Base-by-base conservation (phyloP, 805 yeast species). In the Vanderwaltozyma polyspora region DNA sequence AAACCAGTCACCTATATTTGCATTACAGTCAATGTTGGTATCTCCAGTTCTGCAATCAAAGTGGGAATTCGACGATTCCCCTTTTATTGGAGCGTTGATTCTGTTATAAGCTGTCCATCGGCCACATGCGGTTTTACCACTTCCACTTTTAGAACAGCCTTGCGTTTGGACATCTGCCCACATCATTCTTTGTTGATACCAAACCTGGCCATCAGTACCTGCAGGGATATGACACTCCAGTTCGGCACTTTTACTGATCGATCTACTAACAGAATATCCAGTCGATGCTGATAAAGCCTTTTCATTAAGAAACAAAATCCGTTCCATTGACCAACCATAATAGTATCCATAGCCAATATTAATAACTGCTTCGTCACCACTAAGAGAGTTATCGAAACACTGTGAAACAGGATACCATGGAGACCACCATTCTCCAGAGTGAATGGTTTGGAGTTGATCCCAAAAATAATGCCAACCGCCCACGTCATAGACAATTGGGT, bases 41-140 rank as follows among this genome's bases (percentile, higher is more conserved):
- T 15, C 19, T 6, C 29, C 21, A 5, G 19, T 19, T 16, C 29
- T 27, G 17, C 29, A 27, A 9, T 19, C 27, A 19, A 19, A 27
- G 10, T 27, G 29, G 19, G 19, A 27, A 15, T 27, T 27, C 3
- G 29, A 27, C 12, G 15, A 19, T 15, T 27, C 29, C 10, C 29
- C 19, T n/a, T 27, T 27, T 4, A 16, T 27, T 27, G 29, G 19
- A 16, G 19, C 19, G 17, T 27, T 27, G 29, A 27, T 27, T 17
- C 29, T 27, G n/a, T 16, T 27, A 27, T 27, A 27, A 6, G 29
- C 29, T 15, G 29, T 16, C 29, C 29, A 27, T 27, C 19, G 29
- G 13, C 29, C 17, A 5, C 29, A 27, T 6, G 19, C 17, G 17
- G 17, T 27, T 17, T 27, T 27, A 5, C 29, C 29, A n/a, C 17